These are phyloP conservation scores for Sedum album DNA, from an alignment of 164 flowering plant genomes.

Conservation along the genomic window DNA sequence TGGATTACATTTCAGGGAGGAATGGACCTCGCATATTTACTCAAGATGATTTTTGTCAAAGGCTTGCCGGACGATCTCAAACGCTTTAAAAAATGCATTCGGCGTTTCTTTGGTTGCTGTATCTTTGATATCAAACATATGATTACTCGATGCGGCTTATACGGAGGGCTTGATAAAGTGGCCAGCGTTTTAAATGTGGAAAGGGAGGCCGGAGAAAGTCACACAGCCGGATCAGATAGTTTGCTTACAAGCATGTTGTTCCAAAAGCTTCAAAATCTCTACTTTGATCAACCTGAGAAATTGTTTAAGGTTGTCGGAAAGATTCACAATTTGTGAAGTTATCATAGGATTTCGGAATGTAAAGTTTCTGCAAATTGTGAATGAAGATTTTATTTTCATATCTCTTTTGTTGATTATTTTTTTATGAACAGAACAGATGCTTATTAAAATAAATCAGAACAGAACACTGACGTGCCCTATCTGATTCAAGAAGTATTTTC, in stretches of 20 bases:
- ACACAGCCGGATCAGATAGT: background rate
- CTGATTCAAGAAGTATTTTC: no score
- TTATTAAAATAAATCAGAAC: no score
- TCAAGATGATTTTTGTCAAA: background rate
- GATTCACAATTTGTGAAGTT: background rate
- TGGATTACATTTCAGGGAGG: slow-evolving; percentile 1
- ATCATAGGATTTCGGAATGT: no score
- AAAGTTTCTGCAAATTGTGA: no score
- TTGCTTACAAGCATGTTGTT: background rate
- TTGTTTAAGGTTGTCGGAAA: background rate
- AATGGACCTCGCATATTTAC: background rate
- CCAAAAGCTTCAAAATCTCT: background rate
- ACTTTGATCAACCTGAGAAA: background rate
- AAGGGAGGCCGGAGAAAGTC: background rate
- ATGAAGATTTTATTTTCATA: no score
- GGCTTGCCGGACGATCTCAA: background rate
- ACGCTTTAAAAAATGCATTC: background rate
- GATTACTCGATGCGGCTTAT: background rate
- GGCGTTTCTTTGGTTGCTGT: background rate
- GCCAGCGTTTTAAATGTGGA: background rate
- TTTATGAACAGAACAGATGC: no score
- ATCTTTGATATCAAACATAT: background rate
- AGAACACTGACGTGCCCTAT: no score
- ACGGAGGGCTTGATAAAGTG: background rate
- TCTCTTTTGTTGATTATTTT: no score